Evolutionary conservation across 2,329 filamentous ascomycete genomes (phyloP), one percentile per base, ranked within the genome.

Genomic region (Apiospora sp.): DNA sequence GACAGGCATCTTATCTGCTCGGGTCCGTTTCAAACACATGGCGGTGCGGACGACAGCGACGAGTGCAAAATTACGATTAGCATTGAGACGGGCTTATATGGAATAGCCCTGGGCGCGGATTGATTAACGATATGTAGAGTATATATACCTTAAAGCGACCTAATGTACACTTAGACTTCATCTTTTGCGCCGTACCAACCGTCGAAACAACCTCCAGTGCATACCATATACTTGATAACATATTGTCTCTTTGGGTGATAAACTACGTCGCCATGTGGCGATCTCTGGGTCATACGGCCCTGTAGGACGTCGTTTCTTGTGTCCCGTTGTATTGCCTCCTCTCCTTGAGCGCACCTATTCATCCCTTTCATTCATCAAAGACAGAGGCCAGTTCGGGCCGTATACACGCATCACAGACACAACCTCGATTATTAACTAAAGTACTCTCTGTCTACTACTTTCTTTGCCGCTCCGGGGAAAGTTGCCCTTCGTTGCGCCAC

Each of bases 351-450:
- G 13, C 49, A 10, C 4, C 24, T 12, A n/a, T 48, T 22, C n/a
- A 24, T 24, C 5, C 3, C n/a, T n/a, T 51, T 30, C n/a, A 24
- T 30, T 54, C 49, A 54, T 13, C 24, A 54, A 12, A 14, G 4
- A 14, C 1, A 3, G 27, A 27, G 22, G 10, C 30, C 13, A 3
- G 6, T 34, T 58, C 27, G 2, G 34, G 54, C 54, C 54, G 34
- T 34, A n/a, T 30, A n/a, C 30, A 37, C 10, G 30, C 16, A 61
- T 37, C 54, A 61, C 30, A 61, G n/a, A 61, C 54, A 61, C 54
- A 37, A 37, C 30, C 30, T 61, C 54, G 16, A 61, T 61, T 61
- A 61, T 61, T 61, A 61, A 61, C 14, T 22, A 37, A 61, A 54
- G 30, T 61, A 61, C 54, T 41, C 54, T 61, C 34, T 10, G 54